Evolutionary conservation across 2,329 filamentous ascomycete species (phyloP).

Genomic region (Hymenoscyphus salicellus): DNA sequence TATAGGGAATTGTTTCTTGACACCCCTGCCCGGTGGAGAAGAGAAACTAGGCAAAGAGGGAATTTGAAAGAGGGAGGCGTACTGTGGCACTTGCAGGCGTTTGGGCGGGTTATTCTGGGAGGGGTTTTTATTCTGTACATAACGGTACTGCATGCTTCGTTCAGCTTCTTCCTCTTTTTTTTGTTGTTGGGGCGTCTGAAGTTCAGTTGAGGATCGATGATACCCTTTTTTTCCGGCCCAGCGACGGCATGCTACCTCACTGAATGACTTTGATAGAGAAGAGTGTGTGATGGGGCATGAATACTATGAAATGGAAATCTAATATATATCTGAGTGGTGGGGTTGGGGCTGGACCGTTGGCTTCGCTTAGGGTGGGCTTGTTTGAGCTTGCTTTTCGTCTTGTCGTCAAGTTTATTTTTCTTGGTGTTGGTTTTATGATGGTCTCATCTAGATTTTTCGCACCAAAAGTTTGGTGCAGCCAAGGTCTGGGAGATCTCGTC

Average conservation of each 20-base stretch:
- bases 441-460: neutral
- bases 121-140: conserved; percentile 9
- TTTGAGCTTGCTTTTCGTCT: neutral
- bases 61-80: conserved; percentile 1
- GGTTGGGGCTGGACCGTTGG: neutral
- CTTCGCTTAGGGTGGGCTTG: neutral
- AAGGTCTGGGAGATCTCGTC: too few relatives aligned
- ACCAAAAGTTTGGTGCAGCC: too few relatives aligned
- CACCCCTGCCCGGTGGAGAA: neutral
- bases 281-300: neutral
- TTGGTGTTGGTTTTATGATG: neutral
- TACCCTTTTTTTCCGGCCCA: conserved; percentile 11
- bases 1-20: neutral
- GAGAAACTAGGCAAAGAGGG: neutral
- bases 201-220: conserved; percentile 11
- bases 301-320: neutral
- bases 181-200: neutral
- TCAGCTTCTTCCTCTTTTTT: neutral
- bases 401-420: neutral
- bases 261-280: neutral
- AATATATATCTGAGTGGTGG: neutral
- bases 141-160: conserved; percentile 4
- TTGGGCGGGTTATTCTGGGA: neutral
- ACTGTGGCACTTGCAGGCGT: conserved; percentile 14
- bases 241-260: neutral